Evolutionary conservation across 2,329 filamentous ascomycete genomes (phyloP), one percentile per base, ranked within the genome.

Genomic region (Lasiodiplodia citricola): DNA sequence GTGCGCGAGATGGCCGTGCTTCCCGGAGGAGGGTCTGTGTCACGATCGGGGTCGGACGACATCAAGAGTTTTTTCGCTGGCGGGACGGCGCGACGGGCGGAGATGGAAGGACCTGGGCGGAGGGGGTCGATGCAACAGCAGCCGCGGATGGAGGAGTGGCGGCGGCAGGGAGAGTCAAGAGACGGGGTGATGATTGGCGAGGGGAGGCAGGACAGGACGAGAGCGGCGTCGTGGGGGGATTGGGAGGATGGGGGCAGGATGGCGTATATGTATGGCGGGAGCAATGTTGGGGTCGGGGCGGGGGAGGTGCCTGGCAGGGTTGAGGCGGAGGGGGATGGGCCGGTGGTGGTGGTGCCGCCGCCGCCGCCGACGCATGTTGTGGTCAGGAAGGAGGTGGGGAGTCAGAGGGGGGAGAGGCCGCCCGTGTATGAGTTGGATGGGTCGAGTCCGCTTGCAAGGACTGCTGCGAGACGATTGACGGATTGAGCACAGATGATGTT

Each of bases 301-400:
- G 60, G 60, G 10, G 60, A 63, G 31, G 60, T 63, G 60, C 44
- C 44, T 28, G 60, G 44, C n/a, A 62, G 58, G 44, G 60, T 63
- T 2, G 58, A 62, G 41, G 58, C 18, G 41, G 21, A 35, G 58
- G 58, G 58, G 4, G 58, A 62, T 51, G 13, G 23, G 35, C 56
- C 56, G 56, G 4, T 16, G 7, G 6, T 18, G 51, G 28, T 38
- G 54, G n/a, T 23, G 52, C 10, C 31, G 10, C 18, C 11, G 6
- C 31, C 56, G 44, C 60, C 44, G 60, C 16, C 31, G 21, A 47
- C 41, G 16, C 8, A n/a, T 13, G 67, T 73, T 11, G 70, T 76
- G n/a, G 74, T 25, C 16, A 62, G 78, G 2, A 74, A 75, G 56
- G 74, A 79, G 56, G 75, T 73, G 13, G 44, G 58, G 58, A n/a